These are phyloP conservation scores for Fusarium torreyae DNA, from an alignment of 2,329 filamentous ascomycete species.

Conservation along the genomic window DNA sequence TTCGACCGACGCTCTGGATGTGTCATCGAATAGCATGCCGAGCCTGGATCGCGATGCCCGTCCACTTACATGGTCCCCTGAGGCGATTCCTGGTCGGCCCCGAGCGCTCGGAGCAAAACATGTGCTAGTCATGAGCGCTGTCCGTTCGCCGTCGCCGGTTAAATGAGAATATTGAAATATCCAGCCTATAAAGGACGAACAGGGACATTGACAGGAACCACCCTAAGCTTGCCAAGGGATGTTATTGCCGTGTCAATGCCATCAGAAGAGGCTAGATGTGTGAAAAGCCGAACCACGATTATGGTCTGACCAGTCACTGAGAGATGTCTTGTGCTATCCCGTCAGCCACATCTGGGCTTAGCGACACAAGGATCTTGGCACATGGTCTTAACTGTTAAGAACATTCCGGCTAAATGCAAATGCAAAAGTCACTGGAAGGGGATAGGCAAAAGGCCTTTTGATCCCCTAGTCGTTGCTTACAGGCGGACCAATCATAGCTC, in stretches of 20 bases:
- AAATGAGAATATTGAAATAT: constrained; percentile 6
- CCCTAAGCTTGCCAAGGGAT: neutral
- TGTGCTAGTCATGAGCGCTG: constrained; percentile 13
- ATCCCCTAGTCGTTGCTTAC: constrained; percentile 11
- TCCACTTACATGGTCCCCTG: constrained; percentile 5
- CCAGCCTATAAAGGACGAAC: constrained; percentile 12
- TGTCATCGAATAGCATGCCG: neutral
- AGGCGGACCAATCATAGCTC: constrained; percentile 36
- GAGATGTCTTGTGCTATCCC: constrained; percentile 4
- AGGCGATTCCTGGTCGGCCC: constrained; percentile 17
- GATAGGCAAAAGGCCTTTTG: constrained; percentile 18
- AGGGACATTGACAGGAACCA: neutral
- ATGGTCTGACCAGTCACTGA: constrained; percentile 25
- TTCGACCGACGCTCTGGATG: constrained; percentile 6
- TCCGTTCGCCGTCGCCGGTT: constrained; percentile 15
- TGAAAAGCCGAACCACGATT: constrained; percentile 20
- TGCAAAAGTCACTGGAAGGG: neutral
- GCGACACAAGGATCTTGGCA: neutral
- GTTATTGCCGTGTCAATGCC: neutral
- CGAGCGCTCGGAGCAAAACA: constrained; percentile 22
- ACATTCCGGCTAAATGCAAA: constrained; percentile 32
- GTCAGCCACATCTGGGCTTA: constrained; percentile 14
- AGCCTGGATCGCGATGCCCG: constrained; percentile 6
- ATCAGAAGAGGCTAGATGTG: neutral
- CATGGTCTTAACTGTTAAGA: neutral